Evolutionary conservation across 1,284 basidiomycete species (phyloP).

Genomic region (Singerocomus rubriflavus): DNA sequence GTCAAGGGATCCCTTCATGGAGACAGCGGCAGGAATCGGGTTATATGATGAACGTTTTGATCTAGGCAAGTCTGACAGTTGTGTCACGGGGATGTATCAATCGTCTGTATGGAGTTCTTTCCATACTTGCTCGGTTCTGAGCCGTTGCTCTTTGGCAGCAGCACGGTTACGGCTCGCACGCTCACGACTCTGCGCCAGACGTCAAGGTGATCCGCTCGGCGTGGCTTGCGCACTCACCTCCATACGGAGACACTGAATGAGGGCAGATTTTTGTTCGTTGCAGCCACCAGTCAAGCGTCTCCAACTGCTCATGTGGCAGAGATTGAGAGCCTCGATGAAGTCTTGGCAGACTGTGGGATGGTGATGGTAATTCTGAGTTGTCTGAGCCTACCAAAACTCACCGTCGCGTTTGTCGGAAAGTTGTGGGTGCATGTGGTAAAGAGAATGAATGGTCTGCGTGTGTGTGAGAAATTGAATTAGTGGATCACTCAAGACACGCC

Average conservation of each 20-base stretch:
- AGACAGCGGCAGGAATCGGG: background rate
- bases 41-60: background rate
- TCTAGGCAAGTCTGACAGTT: background rate
- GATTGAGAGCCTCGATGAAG: conserved; percentile 69
- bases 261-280: conserved; percentile 66
- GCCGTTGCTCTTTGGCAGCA: conserved; percentile 56
- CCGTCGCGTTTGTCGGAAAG: conserved; percentile 68
- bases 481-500: background rate
- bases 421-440: conserved; percentile 62
- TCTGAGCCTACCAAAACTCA: conserved; percentile 26
- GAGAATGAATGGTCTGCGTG: background rate
- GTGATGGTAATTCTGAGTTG: conserved; percentile 1
- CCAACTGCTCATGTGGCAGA: conserved; percentile 62
- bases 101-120: conserved; percentile 57
- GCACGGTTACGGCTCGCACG: conserved; percentile 71
- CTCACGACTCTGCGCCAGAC: conserved; percentile 52
- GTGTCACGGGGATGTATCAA: conserved; percentile 10
- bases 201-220: background rate
- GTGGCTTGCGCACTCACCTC: conserved; percentile 52
- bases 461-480: conserved; percentile 8
- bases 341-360: conserved; percentile 57
- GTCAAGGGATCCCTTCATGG: background rate
- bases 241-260: conserved; percentile 72
- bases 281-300: conserved; percentile 66
- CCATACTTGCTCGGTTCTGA: conserved; percentile 56